These are phyloP conservation scores for Turritis glabra DNA, from an alignment of 345 rosid species.

Conservation along the genomic window DNA sequence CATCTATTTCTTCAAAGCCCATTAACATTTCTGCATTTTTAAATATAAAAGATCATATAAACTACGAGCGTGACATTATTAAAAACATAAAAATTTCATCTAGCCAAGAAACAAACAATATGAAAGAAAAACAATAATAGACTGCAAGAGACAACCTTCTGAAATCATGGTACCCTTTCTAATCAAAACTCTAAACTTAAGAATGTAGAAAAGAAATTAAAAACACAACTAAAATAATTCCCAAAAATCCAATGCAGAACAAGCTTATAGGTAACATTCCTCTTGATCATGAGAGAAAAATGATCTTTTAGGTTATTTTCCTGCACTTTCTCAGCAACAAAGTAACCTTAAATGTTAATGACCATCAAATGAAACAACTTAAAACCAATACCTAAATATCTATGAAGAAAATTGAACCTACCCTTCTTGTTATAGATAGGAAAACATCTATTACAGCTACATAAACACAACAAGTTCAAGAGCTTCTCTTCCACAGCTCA, in stretches of 20 bases:
- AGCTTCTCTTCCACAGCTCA: not conserved
- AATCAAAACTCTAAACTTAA: not conserved
- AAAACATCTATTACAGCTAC: not conserved
- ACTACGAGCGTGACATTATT: not conserved
- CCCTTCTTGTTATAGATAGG: not conserved
- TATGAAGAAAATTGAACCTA: not conserved
- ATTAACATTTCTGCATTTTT: constrained; percentile 68
- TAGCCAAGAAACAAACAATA: not conserved
- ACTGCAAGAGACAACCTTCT: not conserved
- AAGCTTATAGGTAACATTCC: not conserved
- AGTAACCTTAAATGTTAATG: no score
- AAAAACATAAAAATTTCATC: not conserved
- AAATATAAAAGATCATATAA: not conserved
- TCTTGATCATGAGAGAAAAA: not conserved
- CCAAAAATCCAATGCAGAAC: not conserved
- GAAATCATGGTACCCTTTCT: not conserved
- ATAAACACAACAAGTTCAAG: constrained; percentile 9
- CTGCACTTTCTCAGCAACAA: no score
- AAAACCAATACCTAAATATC: not conserved
- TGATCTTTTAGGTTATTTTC: no score
- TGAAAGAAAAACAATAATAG: not conserved
- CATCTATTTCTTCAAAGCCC: constrained; percentile 89
- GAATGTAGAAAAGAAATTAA: not conserved
- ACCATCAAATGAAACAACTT: not conserved
- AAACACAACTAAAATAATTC: not conserved